These are phyloP conservation scores for Spathaspora gorwiae DNA, from an alignment of 805 yeast genomes.

Conservation along the genomic window DNA sequence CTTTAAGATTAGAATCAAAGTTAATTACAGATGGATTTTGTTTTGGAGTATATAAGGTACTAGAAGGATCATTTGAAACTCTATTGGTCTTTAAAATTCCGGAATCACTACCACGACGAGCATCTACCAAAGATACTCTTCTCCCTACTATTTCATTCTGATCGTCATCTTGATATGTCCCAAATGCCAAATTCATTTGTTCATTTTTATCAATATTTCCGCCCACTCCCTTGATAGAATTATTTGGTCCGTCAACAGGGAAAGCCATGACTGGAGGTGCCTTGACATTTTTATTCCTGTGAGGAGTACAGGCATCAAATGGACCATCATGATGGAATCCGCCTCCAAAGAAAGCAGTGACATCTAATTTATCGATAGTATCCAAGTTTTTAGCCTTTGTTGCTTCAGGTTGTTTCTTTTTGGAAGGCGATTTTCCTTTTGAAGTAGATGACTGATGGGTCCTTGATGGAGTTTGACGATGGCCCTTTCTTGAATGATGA, in stretches of 20 bases:
- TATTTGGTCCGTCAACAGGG: constrained; percentile 94
- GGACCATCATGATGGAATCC: constrained; percentile 99
- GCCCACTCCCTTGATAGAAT: constrained; percentile 67
- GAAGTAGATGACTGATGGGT: constrained; percentile 7
- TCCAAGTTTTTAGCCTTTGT: constrained; percentile 73
- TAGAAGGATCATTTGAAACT: constrained; percentile 14
- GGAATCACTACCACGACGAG: constrained; percentile 14
- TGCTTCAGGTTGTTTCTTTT: constrained; percentile 39
- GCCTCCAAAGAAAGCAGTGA: constrained; percentile 88
- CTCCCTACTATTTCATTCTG: constrained; percentile 37
- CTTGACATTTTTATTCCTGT: constrained; percentile 70
- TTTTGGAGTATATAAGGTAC: constrained; percentile 37
- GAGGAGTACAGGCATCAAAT: constrained; percentile 97
- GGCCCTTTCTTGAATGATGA: constrained; percentile 7
- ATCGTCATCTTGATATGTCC: constrained; percentile 50
- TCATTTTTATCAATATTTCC: constrained; percentile 43
- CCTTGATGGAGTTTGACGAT: constrained; percentile 9
- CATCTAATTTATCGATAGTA: constrained; percentile 92
- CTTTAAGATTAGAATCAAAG: constrained; percentile 67
- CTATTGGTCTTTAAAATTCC: constrained; percentile 16
- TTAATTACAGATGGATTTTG: constrained; percentile 51
- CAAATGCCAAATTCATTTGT: constrained; percentile 73
- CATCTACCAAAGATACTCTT: neutral
- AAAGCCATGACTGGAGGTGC: constrained; percentile 93
- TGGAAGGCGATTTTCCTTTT: constrained; percentile 29